Evolutionary conservation across 1,284 basidiomycete species (phyloP), one percentile per base, ranked within the genome.

Genomic region (Psilocybe mexicana): DNA sequence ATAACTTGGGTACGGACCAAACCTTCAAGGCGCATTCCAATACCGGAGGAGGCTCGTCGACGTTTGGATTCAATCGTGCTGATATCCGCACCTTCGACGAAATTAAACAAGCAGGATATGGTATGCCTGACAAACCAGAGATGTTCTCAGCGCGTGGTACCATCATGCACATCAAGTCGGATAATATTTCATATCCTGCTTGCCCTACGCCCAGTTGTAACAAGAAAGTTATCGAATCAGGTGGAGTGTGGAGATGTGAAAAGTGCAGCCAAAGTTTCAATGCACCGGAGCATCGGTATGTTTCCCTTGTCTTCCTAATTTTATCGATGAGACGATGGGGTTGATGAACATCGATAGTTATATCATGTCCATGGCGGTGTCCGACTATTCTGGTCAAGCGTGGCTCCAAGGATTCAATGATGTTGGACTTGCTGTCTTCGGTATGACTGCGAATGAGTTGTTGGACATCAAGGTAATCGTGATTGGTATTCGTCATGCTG

Each of bases 341-440:
- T 18, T 58, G 43, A 57, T 52, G 6, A 43, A 30, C 10, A 24
- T 11, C 18, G 48, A 59, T 42, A 96, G 94, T 63, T 99, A 98
- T 74, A 90, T 98, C 62, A 82, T 99, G 63, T 84, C 87, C 30
- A 83, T 97, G 76, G 94, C 93, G 55, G 90, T 94, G 11, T 87
- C 93, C 40, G 97, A 99, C 73, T 84, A 90, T 74, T 91, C 93
- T 12, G 89, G 88, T 23, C 92, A 95, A 70, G 83, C 89, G 26
- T 99, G 96, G 96, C 77, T 99, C 44, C 92, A 92, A 59, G 94
- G 93, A 1, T 99, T 99, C 80, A 98, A 99, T 72, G 97, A 99
- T 12, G 86, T 92, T 30, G 96, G 95, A 2, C 73, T 87, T 58
- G 76, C 79, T 23, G 74, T 98, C 11, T 87, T 99, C 63, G 91